Evolutionary conservation across 176 grass and related monocot genomes (phyloP).

Genomic region (Chloris gayana): DNA sequence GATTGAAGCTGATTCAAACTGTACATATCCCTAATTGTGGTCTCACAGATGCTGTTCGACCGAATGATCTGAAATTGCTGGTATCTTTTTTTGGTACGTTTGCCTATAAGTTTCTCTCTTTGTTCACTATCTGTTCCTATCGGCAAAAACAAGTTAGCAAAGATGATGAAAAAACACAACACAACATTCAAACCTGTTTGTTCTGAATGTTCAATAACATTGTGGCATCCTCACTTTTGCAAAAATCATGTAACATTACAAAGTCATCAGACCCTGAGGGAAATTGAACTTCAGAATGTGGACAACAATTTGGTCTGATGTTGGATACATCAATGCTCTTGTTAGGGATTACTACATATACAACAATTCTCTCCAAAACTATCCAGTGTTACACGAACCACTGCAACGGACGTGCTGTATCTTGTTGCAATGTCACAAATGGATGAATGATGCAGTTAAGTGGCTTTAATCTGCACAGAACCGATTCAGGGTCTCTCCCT

Average conservation of each 20-base stretch:
- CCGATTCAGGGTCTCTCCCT: constrained; percentile 15
- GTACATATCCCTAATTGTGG: neutral
- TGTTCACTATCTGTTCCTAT: neutral
- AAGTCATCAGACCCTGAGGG: neutral
- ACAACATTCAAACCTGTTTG: too few relatives aligned
- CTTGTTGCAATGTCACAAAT: constrained; percentile 27
- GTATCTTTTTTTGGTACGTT: too few relatives aligned
- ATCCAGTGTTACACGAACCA: neutral
- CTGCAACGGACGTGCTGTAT: neutral
- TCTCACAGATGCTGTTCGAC: neutral
- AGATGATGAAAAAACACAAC: too few relatives aligned
- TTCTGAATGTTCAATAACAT: neutral
- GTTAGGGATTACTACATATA: constrained; percentile 66
- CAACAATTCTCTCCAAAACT: constrained; percentile 35
- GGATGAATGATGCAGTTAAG: constrained; percentile 25
- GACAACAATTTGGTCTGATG: constrained; percentile 8
- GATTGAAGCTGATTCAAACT: neutral
- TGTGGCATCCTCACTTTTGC: neutral
- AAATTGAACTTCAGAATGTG: neutral
- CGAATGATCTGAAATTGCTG: neutral
- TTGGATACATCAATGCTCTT: constrained; percentile 22
- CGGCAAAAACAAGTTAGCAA: too few relatives aligned
- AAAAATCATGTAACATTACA: constrained; percentile 12
- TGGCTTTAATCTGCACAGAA: constrained; percentile 45
- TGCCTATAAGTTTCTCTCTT: too few relatives aligned